These are phyloP conservation scores for Spizellomyces punctatus DNA, from an alignment of 192 early-diverging fungal species.

Conservation along the genomic window DNA sequence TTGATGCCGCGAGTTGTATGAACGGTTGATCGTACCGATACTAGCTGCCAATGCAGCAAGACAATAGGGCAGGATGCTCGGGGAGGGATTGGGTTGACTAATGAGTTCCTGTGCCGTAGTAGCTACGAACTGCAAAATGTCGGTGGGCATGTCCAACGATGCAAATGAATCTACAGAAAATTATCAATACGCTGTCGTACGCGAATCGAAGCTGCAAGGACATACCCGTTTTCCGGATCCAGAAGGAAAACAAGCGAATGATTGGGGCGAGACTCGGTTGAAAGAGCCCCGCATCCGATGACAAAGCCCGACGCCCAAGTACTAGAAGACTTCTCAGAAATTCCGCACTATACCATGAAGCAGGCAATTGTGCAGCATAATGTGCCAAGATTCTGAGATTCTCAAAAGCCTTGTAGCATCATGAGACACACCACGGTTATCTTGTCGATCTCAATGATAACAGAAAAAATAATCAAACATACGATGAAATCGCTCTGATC, in stretches of 20 bases:
- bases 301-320: background rate
- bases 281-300: background rate
- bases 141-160: background rate
- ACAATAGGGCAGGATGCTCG: too few species aligned
- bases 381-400: conserved; percentile 17
- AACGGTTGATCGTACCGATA: too few species aligned
- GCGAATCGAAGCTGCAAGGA: too few species aligned
- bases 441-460: background rate
- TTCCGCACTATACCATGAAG: conserved; percentile 12
- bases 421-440: background rate
- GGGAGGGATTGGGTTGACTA: background rate
- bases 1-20: background rate
- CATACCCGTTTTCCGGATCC: conserved; percentile 19
- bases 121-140: background rate
- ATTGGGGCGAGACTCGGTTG: background rate
- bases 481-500: conserved; percentile 12
- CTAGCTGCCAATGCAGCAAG: too few species aligned
- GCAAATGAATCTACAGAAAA: too few species aligned
- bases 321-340: background rate
- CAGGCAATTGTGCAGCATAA: conserved; percentile 13
- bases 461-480: background rate
- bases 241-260: conserved; percentile 6
- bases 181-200: too few species aligned
- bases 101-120: background rate
- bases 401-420: conserved; percentile 8